Conservation (phyloP, 2,329 filamentous ascomycete genomes). For the Sordariomycetes sp. region DNA sequence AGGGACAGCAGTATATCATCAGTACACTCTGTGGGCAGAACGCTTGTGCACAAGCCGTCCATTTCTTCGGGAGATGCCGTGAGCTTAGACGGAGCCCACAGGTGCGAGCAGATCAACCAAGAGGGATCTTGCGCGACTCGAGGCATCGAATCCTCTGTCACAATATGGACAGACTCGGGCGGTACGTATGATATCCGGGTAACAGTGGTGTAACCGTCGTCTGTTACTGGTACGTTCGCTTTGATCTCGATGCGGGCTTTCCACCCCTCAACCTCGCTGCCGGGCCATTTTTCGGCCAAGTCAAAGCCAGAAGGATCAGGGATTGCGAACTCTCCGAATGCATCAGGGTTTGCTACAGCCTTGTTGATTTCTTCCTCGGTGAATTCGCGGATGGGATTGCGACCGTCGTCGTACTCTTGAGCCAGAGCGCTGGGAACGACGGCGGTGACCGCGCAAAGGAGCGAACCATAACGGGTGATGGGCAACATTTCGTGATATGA, state of each 20-base stretch:
- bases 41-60: neutral
- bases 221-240: neutral
- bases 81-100: conserved; percentile 1
- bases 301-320: neutral
- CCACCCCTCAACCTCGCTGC: neutral
- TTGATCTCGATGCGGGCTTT: conserved; percentile 3
- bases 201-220: neutral
- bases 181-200: conserved; percentile 1
- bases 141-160: neutral
- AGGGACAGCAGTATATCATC: neutral
- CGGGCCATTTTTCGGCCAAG: conserved; percentile 1
- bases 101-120: neutral
- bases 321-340: neutral
- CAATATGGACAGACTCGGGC: neutral
- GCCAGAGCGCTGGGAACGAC: neutral
- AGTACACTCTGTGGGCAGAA: neutral
- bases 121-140: neutral
- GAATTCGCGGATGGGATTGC: neutral
- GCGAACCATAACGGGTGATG: neutral
- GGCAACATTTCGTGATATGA: neutral
- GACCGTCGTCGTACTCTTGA: neutral
- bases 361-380: neutral
- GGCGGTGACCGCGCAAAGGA: neutral
- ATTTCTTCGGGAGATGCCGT: neutral
- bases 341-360: neutral